Percentiles rank a stretch among this genome's conserved stretches.
Evolutionary conservation across 148 eudicot species (phyloP).

Genomic region (Linanthus parryae): DNA sequence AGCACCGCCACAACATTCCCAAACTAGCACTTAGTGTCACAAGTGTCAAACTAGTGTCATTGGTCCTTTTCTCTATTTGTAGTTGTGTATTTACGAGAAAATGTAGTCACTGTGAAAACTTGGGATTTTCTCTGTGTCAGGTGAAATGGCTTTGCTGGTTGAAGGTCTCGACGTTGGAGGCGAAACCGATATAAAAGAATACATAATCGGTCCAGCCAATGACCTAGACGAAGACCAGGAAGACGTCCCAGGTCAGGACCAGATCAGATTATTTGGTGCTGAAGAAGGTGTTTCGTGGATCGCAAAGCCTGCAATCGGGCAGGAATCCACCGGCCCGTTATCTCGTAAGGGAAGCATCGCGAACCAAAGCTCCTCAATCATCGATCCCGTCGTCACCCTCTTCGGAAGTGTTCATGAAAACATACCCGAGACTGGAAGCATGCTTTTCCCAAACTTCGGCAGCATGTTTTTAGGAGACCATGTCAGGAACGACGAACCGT

Average conservation of each 20-base stretch:
- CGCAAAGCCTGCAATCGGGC: slow-evolving; percentile 70
- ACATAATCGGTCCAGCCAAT: slow-evolving; percentile 46
- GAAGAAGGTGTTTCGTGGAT: slow-evolving; percentile 73
- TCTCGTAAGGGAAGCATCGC: slow-evolving; percentile 63
- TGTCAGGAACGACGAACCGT: slow-evolving; percentile 41
- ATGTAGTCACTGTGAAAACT: too few species aligned
- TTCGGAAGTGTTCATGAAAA: slow-evolving; percentile 90
- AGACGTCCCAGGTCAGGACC: slow-evolving; percentile 39
- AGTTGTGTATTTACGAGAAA: not conserved
- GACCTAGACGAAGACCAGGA: slow-evolving; percentile 41
- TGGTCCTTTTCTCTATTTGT: not conserved
- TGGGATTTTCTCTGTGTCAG: too few species aligned
- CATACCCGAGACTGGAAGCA: slow-evolving; percentile 49
- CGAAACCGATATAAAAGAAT: slow-evolving; percentile 67
- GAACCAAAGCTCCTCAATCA: slow-evolving; percentile 22
- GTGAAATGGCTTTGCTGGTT: slow-evolving; percentile 67
- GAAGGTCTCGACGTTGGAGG: slow-evolving; percentile 71
- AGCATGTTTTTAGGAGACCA: slow-evolving; percentile 66
- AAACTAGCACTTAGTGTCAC: not conserved
- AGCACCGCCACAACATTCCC: not conserved
- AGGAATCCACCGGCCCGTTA: slow-evolving; percentile 45
- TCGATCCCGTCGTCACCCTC: slow-evolving; percentile 65
- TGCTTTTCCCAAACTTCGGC: slow-evolving; percentile 65
- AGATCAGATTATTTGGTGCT: slow-evolving; percentile 58
- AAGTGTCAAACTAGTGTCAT: not conserved